Base-by-base conservation (phyloP, 2,329 filamentous ascomycete species). In the Fusarium oxysporum region DNA sequence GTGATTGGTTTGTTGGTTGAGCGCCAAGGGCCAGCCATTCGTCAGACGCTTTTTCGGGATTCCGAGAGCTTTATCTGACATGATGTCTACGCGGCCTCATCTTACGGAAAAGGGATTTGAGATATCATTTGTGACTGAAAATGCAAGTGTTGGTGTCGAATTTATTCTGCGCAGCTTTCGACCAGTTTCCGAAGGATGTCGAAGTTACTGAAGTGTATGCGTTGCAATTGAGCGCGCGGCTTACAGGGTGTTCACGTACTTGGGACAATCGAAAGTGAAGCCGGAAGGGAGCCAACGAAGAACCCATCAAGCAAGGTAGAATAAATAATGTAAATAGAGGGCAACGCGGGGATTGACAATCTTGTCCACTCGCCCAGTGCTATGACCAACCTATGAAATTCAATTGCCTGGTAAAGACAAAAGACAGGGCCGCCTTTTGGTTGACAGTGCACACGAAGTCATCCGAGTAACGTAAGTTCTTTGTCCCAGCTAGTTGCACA, bases 101-200 rank as follows among this genome's bases (percentile, higher is more conserved):
- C 40, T 30, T 5, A 40, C 1, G 3, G 10, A 3, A 30, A 40
- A 4, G 5, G 8, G 14, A 40, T 40, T 17, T 5, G 48, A 25
- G 23, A 25, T 14, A 6, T 11, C 8, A 35, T 35, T 51, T 19
- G 4, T 35, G 12, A 14, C 4, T 21, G 0, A 4, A 14, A 17
- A 3, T 23, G 25, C 25, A 25, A 25, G 25, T 25, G 25, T 25
- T 25, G 25, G 25, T 25, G 25, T 25, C 25, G 25, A 25, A 25
- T 25, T n/a, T 3, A 0, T 2, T 8, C 7, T 11, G 4, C 3
- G 4, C 3, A 0, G 4, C 21, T 6, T 32, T 12, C 11, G 10
- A 17, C n/a, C 8, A 5, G 5, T 32, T 32, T 4, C 3, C 4
- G 30, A 25, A 33, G 14, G 3, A 2, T 7, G 5, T 32, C 21